Percentiles rank a stretch among this genome's conserved stretches.
These are phyloP conservation scores for Aspergillus pseudoviridinutans DNA, from an alignment of 2,329 filamentous ascomycete species.

Conservation along the genomic window DNA sequence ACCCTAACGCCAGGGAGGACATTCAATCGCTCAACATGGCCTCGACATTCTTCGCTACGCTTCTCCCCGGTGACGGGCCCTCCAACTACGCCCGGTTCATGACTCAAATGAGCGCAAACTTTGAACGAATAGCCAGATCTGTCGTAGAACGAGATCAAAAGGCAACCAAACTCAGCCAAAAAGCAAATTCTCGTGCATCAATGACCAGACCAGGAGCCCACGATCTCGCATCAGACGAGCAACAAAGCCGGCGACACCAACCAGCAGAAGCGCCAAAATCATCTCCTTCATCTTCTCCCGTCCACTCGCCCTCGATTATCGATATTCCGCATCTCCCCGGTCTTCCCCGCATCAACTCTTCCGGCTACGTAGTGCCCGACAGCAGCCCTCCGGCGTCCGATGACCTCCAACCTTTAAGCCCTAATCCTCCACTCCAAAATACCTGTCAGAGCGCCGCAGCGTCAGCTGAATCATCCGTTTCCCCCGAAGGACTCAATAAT, in stretches of 20 bases:
- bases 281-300: background rate
- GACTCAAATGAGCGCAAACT: constrained; percentile 83
- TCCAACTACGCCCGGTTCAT: constrained; percentile 85
- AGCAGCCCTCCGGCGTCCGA: constrained; percentile 10
- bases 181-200: constrained; percentile 19
- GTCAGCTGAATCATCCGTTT: background rate
- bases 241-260: background rate
- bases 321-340: constrained; percentile 10
- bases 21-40: constrained; percentile 82
- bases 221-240: background rate
- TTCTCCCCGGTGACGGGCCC: constrained; percentile 71
- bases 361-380: constrained; percentile 30
- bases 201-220: constrained; percentile 9
- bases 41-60: constrained; percentile 79
- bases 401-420: background rate
- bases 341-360: constrained; percentile 29
- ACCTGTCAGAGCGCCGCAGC: background rate
- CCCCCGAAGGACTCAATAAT: background rate
- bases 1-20: constrained; percentile 76
- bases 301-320: background rate
- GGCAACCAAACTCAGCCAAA: constrained; percentile 46
- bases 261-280: background rate
- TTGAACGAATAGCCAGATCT: constrained; percentile 81
- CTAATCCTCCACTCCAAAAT: background rate
- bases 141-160: constrained; percentile 86